A percentile compares a stretch with the other conserved stretches of the same genome.
Conservation (phyloP, 805 yeast species). For the Priceomyces castillae region DNA sequence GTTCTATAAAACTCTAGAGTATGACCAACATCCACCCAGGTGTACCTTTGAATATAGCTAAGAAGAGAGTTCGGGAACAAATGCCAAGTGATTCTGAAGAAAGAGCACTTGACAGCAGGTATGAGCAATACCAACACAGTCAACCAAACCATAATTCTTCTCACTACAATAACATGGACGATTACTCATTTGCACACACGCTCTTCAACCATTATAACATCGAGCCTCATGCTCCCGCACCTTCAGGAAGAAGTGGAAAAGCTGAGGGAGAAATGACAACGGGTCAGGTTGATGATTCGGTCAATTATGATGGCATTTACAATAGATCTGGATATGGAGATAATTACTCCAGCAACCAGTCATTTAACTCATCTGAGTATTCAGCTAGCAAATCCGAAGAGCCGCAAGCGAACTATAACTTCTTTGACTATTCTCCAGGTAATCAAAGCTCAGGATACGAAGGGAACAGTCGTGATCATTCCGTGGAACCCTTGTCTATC, state of each 20-base stretch:
- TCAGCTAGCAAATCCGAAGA: neutral
- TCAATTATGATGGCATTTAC: neutral
- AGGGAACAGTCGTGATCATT: neutral
- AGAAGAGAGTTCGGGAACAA: neutral
- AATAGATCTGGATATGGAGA: neutral
- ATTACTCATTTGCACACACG: conserved; percentile 1
- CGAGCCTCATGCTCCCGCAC: neutral
- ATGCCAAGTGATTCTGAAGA: conserved; percentile 1
- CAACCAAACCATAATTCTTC: neutral
- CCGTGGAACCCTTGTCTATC: neutral
- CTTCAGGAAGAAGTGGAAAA: neutral
- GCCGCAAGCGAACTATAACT: neutral
- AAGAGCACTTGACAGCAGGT: neutral
- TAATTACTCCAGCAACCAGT: conserved; percentile 2
- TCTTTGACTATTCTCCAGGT: neutral
- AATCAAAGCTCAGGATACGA: neutral
- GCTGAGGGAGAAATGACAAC: neutral
- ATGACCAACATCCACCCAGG: neutral
- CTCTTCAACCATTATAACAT: conserved; percentile 3
- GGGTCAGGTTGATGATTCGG: neutral
- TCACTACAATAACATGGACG: neutral
- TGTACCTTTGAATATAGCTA: neutral
- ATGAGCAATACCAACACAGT: neutral
- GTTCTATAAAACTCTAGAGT: neutral
- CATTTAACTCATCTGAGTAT: neutral